These are phyloP conservation scores for Aureobasidium sp. DNA, from an alignment of 2,329 filamentous ascomycete species.

Conservation along the genomic window DNA sequence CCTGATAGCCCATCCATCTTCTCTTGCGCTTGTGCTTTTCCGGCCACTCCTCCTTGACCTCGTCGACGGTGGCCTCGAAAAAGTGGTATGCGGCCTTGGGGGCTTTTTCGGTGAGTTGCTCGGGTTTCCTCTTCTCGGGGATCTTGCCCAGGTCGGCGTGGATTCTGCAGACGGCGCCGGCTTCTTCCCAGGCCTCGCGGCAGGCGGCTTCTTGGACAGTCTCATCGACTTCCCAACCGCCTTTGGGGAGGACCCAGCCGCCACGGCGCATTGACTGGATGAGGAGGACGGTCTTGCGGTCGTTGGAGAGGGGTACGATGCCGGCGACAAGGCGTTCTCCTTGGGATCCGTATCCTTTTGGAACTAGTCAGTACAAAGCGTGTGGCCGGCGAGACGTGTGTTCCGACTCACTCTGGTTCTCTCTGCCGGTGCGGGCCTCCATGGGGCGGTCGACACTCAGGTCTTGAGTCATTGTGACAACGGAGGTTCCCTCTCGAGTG, in stretches of 20 bases:
- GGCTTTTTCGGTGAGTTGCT: slow-evolving; percentile 42
- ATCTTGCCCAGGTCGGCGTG: slow-evolving; percentile 81
- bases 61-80: slow-evolving; percentile 79
- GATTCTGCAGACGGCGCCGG: slow-evolving; percentile 78
- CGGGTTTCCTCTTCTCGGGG: slow-evolving; percentile 60
- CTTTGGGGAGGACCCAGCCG: slow-evolving; percentile 95
- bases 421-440: slow-evolving; percentile 65
- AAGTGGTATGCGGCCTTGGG: slow-evolving; percentile 74
- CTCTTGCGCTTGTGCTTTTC: slow-evolving; percentile 86
- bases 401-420: slow-evolving; percentile 65
- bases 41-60: slow-evolving; percentile 82
- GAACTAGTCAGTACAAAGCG: slow-evolving; percentile 17
- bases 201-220: slow-evolving; percentile 73
- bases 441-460: slow-evolving; percentile 33
- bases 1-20: slow-evolving; percentile 77
- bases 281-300: slow-evolving; percentile 80
- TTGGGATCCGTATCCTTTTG: slow-evolving; percentile 78
- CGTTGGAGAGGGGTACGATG: slow-evolving; percentile 77
- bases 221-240: slow-evolving; percentile 95
- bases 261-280: slow-evolving; percentile 87
- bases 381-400: neutral
- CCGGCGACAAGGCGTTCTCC: slow-evolving; percentile 94
- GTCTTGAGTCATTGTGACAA: slow-evolving; percentile 34
- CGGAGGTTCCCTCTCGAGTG: neutral
- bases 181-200: slow-evolving; percentile 96